Evolutionary conservation across 192 early-diverging fungal genomes (phyloP), one percentile per base, ranked within the genome.

Genomic region (Backusella macrospora): DNA sequence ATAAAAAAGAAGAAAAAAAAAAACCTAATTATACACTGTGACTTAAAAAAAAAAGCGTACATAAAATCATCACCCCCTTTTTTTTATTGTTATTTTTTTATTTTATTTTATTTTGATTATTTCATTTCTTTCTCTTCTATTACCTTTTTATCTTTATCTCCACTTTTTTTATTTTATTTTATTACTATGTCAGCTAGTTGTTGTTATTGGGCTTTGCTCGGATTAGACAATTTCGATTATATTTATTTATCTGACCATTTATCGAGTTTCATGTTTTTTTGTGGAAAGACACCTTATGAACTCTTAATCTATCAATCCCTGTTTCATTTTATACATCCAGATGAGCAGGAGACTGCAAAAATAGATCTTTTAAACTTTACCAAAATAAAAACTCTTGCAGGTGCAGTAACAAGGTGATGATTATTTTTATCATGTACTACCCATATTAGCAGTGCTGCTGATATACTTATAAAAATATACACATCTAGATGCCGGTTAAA

Each of bases 131-230:
- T 68, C 40, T 34, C 62, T 45, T 45, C 21, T 65, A n/a, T 34
- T 37, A 65, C 63, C n/a, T 66, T 39, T 16, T 39, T 9, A 39
- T 43, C 21, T 67, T 12, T 44, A 40, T 67, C 15, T 67, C 21
- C 38, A 44, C 12, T 66, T 18, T 43, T 66, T 66, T 67, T 23
- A 18, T 43, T 44, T 42, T 45, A 29, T 12, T 39, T 65, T 39
- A 42, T 39, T 21, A 18, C 21, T 3, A 65, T 66, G 49, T 44
- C 43, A 18, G 21, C 40, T 43, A 59, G 16, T 7, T 52, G 40
- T 34, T 76, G 74, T 42, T 76, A 71, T 42, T 76, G 74, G 74
- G 59, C 68, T n/a, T 49, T 76, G n/a, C 44, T 76, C 42, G 49
- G 68, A 15, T 68, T 76, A 38, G 44, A 68, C 4, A 8, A 76